A percentile compares a stretch with the other conserved stretches of the same genome.
Evolutionary conservation across 1,284 basidiomycete genomes (phyloP).

Genomic region (Anthracocystis panici-leucophaei): DNA sequence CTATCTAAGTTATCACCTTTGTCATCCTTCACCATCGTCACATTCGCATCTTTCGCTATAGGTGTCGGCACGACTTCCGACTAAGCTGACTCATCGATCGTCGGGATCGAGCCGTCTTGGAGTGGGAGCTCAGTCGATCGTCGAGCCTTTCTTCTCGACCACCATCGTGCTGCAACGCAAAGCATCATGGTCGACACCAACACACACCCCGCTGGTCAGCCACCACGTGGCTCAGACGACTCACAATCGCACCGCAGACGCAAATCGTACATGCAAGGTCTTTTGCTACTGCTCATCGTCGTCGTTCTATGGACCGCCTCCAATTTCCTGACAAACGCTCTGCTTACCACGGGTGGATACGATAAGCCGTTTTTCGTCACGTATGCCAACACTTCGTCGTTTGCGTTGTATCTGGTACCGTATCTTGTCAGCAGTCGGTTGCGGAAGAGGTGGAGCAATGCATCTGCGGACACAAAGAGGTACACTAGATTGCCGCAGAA

Average conservation of each 20-base stretch:
- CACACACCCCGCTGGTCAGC: slow-evolving; percentile 4
- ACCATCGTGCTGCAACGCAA: background rate
- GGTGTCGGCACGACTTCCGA: background rate
- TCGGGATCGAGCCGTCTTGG: background rate
- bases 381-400: slow-evolving; percentile 87
- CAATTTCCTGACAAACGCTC: slow-evolving; percentile 67
- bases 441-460: slow-evolving; percentile 30
- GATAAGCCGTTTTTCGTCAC: slow-evolving; percentile 74
- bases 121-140: slow-evolving; percentile 1
- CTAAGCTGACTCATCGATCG: slow-evolving; percentile 1
- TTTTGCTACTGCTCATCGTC: slow-evolving; percentile 80
- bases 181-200: slow-evolving; percentile 26
- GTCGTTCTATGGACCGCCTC: slow-evolving; percentile 81
- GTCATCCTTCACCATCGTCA: background rate
- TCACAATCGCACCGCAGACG: slow-evolving; percentile 27
- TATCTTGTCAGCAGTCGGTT: slow-evolving; percentile 69
- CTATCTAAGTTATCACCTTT: background rate
- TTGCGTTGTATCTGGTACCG: slow-evolving; percentile 88
- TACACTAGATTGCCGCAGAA: slow-evolving; percentile 19
- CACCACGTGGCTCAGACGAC: slow-evolving; percentile 5
- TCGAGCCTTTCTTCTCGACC: background rate
- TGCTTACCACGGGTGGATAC: slow-evolving; percentile 65
- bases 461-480: background rate
- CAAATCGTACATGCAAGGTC: slow-evolving; percentile 76
- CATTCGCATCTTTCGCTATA: background rate